Base-by-base conservation (phyloP, 768 basidiomycete genomes). In the Leccinellum rugosiceps region DNA sequence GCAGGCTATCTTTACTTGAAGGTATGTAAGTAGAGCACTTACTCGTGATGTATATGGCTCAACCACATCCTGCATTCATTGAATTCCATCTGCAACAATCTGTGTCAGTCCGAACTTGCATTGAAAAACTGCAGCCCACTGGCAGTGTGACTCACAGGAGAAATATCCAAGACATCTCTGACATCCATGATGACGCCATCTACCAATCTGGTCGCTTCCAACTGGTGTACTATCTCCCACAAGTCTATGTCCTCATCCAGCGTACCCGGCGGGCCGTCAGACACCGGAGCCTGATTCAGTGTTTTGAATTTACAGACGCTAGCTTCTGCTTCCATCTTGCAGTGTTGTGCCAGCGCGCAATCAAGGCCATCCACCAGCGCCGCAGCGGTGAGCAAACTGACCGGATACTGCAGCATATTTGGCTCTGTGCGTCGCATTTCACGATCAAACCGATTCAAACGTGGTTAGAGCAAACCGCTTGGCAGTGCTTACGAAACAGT, bases 381-480 rank as follows among this genome's bases (percentile, higher is more conserved):
- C 10, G 78, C 77, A 0, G 75, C 77, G 0, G 86, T 84, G 11
- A 87, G 76, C 14, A 82, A 65, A 11, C 81, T 82, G 13, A 84
- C 61, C 4, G 81, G 78, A 63, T 79, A 84, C 48, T 72, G 76
- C 54, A 84, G 67, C 45, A 84, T 72, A 52, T 84, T 82, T 4
- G 80, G 77, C 59, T 82, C 86, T 28, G 28, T 86, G 25, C 8
- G 31, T 3, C 13, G 15, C 14, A 9, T 25, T 6, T 14, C 17
- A 49, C 23, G 26, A 6, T 35, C 15, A 35, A 13, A 35, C 34
- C 3, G 3, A 7, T n/a, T n/a, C n/a, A n/a, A n/a, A n/a, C n/a
- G n/a, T n/a, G n/a, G 13, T 0, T 21, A 30, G 44, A 19, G 9
- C 26, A n/a, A n/a, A 14, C 3, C 6, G 43, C 38, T 23, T 19